Evolutionary conservation across 2,329 filamentous ascomycete species (phyloP).

Genomic region (Tolypocladium sp.): DNA sequence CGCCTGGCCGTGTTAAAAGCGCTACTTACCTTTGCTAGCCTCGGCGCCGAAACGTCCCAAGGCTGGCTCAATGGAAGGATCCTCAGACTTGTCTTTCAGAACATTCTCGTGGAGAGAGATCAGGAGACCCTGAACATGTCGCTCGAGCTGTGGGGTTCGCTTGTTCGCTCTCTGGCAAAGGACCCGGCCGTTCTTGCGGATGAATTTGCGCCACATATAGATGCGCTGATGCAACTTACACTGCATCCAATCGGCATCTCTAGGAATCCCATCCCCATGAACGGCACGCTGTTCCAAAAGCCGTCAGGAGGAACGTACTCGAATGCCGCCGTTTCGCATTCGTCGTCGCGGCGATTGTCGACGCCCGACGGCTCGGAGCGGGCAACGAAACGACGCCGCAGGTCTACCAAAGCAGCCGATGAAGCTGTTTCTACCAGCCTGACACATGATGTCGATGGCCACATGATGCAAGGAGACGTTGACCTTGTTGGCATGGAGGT

Average conservation of each 20-base stretch:
- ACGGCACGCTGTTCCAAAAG: constrained; percentile 79
- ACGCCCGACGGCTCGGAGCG: constrained; percentile 50
- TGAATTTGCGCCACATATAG: constrained; percentile 67
- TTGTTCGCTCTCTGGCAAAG: constrained; percentile 60
- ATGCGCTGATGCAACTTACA: constrained; percentile 74
- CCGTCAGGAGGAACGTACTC: constrained; percentile 83
- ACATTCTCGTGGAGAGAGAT: constrained; percentile 87
- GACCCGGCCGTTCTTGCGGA: constrained; percentile 55
- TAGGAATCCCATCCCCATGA: constrained; percentile 86
- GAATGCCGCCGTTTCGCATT: constrained; percentile 33
- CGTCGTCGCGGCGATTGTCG: constrained; percentile 35
- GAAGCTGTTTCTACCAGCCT: constrained; percentile 52
- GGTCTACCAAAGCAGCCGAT: constrained; percentile 67
- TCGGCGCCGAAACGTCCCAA: constrained; percentile 70
- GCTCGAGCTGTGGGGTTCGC: constrained; percentile 74
- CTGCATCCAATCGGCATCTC: constrained; percentile 89
- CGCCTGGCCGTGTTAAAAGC: constrained; percentile 88
- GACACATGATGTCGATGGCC: constrained; percentile 93
- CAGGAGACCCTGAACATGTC: constrained; percentile 74
- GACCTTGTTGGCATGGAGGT: constrained; percentile 87
- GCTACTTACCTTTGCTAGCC: constrained; percentile 81
- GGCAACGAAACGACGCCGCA: constrained; percentile 67
- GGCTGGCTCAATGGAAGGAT: constrained; percentile 91
- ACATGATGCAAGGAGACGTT: constrained; percentile 95
- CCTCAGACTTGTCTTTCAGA: constrained; percentile 85